These are phyloP conservation scores for Lactarius sp. DNA, from an alignment of 768 basidiomycete species.

Conservation along the genomic window DNA sequence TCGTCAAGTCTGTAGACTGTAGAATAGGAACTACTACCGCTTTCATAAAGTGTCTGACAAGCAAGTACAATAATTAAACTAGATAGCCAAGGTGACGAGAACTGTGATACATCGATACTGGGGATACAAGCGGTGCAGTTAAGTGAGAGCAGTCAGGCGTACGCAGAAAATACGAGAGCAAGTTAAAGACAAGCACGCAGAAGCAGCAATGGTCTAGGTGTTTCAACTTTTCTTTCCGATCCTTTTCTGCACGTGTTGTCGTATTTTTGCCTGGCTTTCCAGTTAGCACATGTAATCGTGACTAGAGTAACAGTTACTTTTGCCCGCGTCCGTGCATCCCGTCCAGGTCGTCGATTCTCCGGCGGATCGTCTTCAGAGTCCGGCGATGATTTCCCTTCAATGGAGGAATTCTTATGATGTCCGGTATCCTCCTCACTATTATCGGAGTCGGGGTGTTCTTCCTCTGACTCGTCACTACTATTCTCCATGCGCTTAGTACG, in stretches of 20 bases:
- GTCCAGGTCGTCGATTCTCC: conserved; percentile 28
- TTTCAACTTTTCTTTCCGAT: conserved; percentile 10
- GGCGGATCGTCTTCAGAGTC: conserved; percentile 26
- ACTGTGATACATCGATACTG: neutral
- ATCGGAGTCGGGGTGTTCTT: conserved; percentile 24
- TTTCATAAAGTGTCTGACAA: neutral
- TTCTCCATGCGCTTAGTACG: conserved; percentile 29
- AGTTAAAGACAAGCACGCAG: neutral
- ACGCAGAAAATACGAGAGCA: conserved; percentile 13
- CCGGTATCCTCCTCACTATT: conserved; percentile 25
- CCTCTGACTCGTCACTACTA: conserved; percentile 32
- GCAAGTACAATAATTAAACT: neutral
- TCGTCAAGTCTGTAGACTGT: no score
- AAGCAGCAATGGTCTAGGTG: neutral
- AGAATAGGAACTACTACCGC: no score
- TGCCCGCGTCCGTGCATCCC: conserved; percentile 34
- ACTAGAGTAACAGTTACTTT: conserved; percentile 27
- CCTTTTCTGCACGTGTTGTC: conserved; percentile 29
- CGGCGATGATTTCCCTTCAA: conserved; percentile 16
- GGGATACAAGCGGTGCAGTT: conserved; percentile 1
- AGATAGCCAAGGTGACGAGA: conserved; percentile 5
- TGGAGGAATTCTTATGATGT: conserved; percentile 8
- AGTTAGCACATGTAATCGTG: neutral
- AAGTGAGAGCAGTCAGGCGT: neutral
- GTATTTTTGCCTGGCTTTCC: conserved; percentile 29